Evolutionary conservation across 2,329 filamentous ascomycete genomes (phyloP).

Genomic region (Colletotrichum godetiae): DNA sequence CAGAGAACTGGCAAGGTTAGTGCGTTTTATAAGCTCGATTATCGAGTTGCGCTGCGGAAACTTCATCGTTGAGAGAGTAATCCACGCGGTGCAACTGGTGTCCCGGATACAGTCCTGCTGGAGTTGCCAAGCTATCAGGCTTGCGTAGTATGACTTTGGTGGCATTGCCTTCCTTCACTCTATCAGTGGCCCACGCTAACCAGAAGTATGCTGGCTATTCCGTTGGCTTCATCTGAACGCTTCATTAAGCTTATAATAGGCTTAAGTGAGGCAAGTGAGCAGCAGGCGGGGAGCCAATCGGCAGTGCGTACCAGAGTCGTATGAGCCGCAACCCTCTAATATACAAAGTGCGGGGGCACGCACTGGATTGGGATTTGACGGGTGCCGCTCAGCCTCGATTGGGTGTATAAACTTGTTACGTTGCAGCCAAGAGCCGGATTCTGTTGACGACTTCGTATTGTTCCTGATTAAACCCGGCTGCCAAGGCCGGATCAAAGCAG

Average conservation of each 20-base stretch:
- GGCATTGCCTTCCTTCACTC: neutral
- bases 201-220: neutral
- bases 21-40: neutral
- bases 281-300: conserved; percentile 1
- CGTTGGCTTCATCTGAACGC: neutral
- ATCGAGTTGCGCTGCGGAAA: neutral
- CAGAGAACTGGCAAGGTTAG: too few species aligned
- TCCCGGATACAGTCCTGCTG: neutral
- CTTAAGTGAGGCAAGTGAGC: conserved; percentile 16
- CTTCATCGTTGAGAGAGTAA: too few species aligned
- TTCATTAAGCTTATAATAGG: conserved; percentile 19
- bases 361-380: neutral
- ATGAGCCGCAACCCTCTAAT: neutral
- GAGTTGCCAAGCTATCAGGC: neutral
- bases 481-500: neutral
- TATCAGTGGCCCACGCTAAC: neutral
- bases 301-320: neutral
- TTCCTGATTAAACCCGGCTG: neutral
- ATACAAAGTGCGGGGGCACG: conserved; percentile 4
- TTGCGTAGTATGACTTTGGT: neutral
- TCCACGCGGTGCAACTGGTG: neutral
- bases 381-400: neutral
- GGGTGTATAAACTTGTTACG: neutral
- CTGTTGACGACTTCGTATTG: neutral
- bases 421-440: conserved; percentile 14